Conservation (phyloP, 2,329 filamentous ascomycete species). For the Colletotrichum filicis region DNA sequence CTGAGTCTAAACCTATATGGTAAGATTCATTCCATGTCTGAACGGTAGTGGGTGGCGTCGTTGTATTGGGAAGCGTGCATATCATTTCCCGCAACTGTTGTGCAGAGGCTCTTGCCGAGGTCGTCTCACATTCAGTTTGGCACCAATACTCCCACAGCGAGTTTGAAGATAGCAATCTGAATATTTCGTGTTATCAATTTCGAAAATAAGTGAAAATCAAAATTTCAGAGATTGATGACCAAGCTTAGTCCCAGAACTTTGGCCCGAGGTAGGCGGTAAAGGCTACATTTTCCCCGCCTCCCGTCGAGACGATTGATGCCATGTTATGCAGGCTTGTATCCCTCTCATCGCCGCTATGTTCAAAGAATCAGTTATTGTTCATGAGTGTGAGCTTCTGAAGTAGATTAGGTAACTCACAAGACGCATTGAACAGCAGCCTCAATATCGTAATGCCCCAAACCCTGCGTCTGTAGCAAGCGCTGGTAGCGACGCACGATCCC, state of each 20-base stretch:
- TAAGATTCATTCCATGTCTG: no score
- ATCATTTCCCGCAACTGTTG: no score
- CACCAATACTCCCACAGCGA: no score
- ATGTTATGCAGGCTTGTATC: not conserved
- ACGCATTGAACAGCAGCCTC: not conserved
- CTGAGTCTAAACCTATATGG: no score
- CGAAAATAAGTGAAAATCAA: no score
- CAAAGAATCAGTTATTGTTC: not conserved
- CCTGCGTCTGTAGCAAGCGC: constrained; percentile 5
- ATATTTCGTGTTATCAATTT: no score
- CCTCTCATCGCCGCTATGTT: not conserved
- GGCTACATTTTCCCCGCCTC: not conserved
- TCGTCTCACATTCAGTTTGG: no score
- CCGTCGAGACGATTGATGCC: not conserved
- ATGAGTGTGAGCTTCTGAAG: not conserved
- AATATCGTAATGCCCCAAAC: constrained; percentile 2
- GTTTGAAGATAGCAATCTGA: no score
- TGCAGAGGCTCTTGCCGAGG: no score
- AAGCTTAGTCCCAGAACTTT: not conserved
- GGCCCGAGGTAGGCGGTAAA: not conserved
- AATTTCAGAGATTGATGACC: no score
- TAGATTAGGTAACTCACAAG: not conserved
- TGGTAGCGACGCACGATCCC: constrained; percentile 6
- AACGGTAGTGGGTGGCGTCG: no score
- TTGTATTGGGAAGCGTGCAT: no score